Evolutionary conservation across 2,329 filamentous ascomycete genomes (phyloP).

Genomic region (Talaromyces sp.): DNA sequence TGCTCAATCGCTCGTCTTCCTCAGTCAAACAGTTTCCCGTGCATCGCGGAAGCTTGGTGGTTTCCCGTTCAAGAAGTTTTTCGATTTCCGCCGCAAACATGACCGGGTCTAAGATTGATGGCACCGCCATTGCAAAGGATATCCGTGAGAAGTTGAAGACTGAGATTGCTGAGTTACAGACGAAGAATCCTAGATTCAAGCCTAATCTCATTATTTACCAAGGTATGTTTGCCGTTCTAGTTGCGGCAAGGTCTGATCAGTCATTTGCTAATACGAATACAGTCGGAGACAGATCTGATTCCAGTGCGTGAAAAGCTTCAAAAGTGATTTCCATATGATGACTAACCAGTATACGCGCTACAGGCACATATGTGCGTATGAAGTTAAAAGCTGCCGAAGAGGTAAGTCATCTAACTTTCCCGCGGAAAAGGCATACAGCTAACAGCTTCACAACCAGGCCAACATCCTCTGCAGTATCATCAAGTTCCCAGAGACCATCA

Average conservation of each 20-base stretch:
- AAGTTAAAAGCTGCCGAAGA: conserved; percentile 96
- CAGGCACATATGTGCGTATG: conserved; percentile 98
- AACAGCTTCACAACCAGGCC: conserved; percentile 54
- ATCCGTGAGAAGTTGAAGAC: conserved; percentile 78
- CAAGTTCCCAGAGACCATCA: conserved; percentile 76
- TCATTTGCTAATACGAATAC: not conserved
- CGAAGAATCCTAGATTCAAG: conserved; percentile 79
- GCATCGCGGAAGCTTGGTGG: conserved; percentile 6
- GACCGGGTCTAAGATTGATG: conserved; percentile 89
- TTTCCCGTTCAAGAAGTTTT: conserved; percentile 12
- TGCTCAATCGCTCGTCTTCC: not conserved
- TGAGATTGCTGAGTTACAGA: conserved; percentile 79
- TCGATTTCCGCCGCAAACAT: conserved; percentile 58
- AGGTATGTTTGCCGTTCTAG: conserved; percentile 53
- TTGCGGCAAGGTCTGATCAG: not conserved
- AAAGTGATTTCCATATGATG: conserved; percentile 19
- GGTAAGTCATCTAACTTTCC: conserved; percentile 48
- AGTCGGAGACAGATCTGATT: conserved; percentile 94
- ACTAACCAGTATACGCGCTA: conserved; percentile 25
- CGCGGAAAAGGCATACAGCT: conserved; percentile 12
- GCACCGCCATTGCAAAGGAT: conserved; percentile 87
- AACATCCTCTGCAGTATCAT: conserved; percentile 85
- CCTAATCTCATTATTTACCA: conserved; percentile 93
- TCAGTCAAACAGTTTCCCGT: not conserved
- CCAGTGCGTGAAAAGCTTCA: conserved; percentile 58